Evolutionary conservation across 345 rosid species (phyloP).

Genomic region (Linum tenue): DNA sequence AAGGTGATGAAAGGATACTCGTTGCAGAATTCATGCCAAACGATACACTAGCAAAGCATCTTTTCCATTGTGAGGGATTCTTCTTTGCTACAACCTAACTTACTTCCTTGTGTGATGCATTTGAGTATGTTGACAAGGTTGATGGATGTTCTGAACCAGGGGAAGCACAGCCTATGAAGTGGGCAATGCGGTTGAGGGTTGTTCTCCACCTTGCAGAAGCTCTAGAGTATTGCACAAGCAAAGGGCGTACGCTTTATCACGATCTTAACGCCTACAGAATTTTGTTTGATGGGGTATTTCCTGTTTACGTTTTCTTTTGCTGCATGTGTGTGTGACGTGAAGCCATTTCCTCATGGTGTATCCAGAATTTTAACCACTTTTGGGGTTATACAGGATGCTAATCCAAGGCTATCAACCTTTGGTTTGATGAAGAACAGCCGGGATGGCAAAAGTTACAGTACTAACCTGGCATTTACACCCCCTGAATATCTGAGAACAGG

Average conservation of each 20-base stretch:
- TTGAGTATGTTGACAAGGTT: neutral
- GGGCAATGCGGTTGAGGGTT: slow-evolving; percentile 93
- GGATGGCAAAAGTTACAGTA: slow-evolving; percentile 92
- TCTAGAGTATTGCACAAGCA: slow-evolving; percentile 73
- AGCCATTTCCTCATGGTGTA: neutral
- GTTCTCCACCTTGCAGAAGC: slow-evolving; percentile 91
- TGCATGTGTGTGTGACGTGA: neutral
- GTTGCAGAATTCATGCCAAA: slow-evolving; percentile 87
- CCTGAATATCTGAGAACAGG: slow-evolving; percentile 96
- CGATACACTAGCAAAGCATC: slow-evolving; percentile 90
- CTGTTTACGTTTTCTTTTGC: neutral
- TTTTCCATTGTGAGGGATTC: slow-evolving; percentile 68
- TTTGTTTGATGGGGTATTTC: slow-evolving; percentile 71
- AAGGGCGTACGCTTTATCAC: slow-evolving; percentile 88
- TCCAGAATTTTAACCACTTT: neutral
- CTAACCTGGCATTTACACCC: slow-evolving; percentile 91
- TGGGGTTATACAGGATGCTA: slow-evolving; percentile 53
- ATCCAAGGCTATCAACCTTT: slow-evolving; percentile 83
- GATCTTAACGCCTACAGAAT: slow-evolving; percentile 91
- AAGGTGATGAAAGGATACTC: slow-evolving; percentile 86
- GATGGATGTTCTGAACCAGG: slow-evolving; percentile 36
- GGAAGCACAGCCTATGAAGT: slow-evolving; percentile 91
- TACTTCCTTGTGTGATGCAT: too few species aligned
- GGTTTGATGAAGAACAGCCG: slow-evolving; percentile 97
- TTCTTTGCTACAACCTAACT: neutral